Evolutionary conservation across 1,139 yeast species (phyloP), one percentile per base, ranked within the genome.

Genomic region (Saccharomyces hybrid): DNA sequence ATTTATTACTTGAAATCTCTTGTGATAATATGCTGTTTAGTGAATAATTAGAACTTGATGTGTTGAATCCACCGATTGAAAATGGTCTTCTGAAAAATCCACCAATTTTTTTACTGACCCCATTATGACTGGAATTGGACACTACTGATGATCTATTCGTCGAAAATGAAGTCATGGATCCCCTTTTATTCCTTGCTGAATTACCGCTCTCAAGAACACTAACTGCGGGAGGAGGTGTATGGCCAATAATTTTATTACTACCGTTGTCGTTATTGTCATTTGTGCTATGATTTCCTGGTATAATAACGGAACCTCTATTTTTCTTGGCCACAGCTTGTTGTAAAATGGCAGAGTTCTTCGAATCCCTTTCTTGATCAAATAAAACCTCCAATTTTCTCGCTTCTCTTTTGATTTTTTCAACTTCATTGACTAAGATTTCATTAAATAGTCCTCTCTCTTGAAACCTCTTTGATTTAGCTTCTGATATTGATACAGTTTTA

Each of bases 361-460:
- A 52, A n/a, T 65, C 68, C 28, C 70, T 66, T 52, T 73, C 75
- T 57, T 75, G 78, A 16, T 71, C 66, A 34, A 73, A 75, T 38
- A 80, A 60, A 3, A 63, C 60, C 32, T 78, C 83, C 38, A 64
- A 70, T 62, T 78, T 81, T 47, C 73, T 71, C 3, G 66, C 62
- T 59, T 84, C 89, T 50, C 86, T 70, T 58, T 75, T 75, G 32
- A 78, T 60, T 62, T 83, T 78, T 29, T 77, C 80, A 8, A 73
- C 64, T 64, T 84, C 88, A 31, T 71, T 73, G 0, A 70, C 64
- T 21, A 83, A 68, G 52, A 79, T 71, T 1, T 68, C 62, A n/a
- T 68, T 69, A 61, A 83, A 83, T 3, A 81, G 71, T 12, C 72
- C 73, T 48, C 62, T 66, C 52, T 69, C 73, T 51, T 70, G 67